Evolutionary conservation across 2,329 filamentous ascomycete genomes (phyloP).

Genomic region (Monascus ruber): DNA sequence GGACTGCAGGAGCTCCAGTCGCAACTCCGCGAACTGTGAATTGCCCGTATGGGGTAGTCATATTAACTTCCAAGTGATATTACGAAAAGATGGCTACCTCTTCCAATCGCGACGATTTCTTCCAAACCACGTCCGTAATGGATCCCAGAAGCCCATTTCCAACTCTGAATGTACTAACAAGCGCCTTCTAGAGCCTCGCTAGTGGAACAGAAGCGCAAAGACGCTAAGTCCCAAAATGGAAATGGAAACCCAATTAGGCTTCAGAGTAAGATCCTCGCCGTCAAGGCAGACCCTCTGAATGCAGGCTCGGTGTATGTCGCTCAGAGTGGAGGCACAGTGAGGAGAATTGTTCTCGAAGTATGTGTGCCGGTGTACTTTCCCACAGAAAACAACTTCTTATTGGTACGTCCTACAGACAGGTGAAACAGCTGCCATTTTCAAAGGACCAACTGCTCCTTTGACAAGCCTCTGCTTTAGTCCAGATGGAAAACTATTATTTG

Average conservation of each 20-base stretch:
- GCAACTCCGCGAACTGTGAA: constrained; percentile 14
- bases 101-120: constrained; percentile 69
- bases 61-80: no score
- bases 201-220: constrained; percentile 48
- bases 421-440: constrained; percentile 43
- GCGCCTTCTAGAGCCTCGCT: constrained; percentile 33
- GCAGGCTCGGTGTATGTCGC: constrained; percentile 61
- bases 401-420: constrained; percentile 25
- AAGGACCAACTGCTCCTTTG: constrained; percentile 67
- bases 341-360: constrained; percentile 65
- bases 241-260: constrained; percentile 70
- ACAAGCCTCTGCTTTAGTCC: constrained; percentile 60
- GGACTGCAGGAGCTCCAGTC: constrained; percentile 17
- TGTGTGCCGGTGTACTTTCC: constrained; percentile 27
- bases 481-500: constrained; percentile 54
- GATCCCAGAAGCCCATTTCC: no score
- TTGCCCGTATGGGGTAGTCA: neutral
- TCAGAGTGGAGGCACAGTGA: constrained; percentile 73
- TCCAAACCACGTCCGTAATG: constrained; percentile 69
- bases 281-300: constrained; percentile 55
- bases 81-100: constrained; percentile 49
- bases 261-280: constrained; percentile 75
- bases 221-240: constrained; percentile 66
- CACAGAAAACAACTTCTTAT: constrained; percentile 4
- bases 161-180: no score